phyloP scores from a whole-genome alignment of 495 filamentous ascomycete species.

The Patellaria atrata region DNA sequence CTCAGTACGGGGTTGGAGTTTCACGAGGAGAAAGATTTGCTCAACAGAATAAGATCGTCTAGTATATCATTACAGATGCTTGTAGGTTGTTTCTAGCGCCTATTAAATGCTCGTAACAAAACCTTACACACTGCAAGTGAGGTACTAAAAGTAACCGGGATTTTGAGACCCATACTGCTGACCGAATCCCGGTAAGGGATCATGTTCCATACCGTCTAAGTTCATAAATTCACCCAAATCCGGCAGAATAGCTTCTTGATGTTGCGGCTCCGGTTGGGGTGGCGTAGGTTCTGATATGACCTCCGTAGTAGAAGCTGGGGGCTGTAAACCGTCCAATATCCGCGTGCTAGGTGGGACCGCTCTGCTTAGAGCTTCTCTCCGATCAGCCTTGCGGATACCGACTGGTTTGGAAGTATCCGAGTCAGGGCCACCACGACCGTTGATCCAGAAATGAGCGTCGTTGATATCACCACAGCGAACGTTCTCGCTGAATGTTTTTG shows the following conservation, averaged over 20 bases:
- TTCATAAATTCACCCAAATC: conserved; percentile 14
- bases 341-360: conserved; percentile 29
- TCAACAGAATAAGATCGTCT: too few species aligned
- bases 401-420: conserved; percentile 9
- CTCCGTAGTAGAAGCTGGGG: conserved; percentile 10
- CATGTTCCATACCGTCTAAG: conserved; percentile 11
- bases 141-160: too few species aligned
- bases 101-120: too few species aligned
- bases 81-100: too few species aligned
- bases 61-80: too few species aligned
- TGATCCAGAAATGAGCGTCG: conserved; percentile 37
- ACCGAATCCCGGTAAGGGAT: background rate
- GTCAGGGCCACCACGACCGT: conserved; percentile 27
- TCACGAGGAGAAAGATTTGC: too few species aligned
- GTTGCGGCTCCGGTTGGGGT: conserved; percentile 1
- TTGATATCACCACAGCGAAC: conserved; percentile 27
- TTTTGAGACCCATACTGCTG: background rate
- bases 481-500: conserved; percentile 24
- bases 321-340: conserved; percentile 23
- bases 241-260: background rate
- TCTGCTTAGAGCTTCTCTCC: conserved; percentile 31
- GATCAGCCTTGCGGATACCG: conserved; percentile 23
- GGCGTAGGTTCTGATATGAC: background rate
- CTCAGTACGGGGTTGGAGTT: too few species aligned
- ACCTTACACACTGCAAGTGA: too few species aligned